Percentiles rank a stretch among this genome's conserved stretches.
These are phyloP conservation scores for Coffea humblotiana DNA, from an alignment of 305 asterid genomes.

Conservation along the genomic window DNA sequence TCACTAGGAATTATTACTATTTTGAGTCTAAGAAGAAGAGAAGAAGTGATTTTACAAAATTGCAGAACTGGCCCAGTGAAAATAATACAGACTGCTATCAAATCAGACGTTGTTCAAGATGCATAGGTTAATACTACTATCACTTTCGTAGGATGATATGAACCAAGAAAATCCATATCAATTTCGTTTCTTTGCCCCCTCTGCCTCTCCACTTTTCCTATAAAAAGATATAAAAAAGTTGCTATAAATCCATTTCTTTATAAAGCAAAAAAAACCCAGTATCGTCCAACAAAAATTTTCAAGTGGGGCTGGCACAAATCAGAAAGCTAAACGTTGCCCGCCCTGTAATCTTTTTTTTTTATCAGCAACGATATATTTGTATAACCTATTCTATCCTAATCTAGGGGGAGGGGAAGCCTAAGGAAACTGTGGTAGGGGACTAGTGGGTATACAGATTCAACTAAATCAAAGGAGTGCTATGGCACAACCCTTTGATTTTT, in stretches of 20 bases:
- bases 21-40: background rate
- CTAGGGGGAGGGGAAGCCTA: too few relatives aligned
- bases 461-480: too few relatives aligned
- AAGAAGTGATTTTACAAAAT: background rate
- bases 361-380: too few relatives aligned
- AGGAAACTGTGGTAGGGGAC: too few relatives aligned
- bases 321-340: background rate
- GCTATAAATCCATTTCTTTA: background rate
- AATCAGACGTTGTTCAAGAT: background rate
- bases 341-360: background rate
- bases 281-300: background rate
- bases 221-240: background rate
- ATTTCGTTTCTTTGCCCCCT: background rate
- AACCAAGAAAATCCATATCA: conserved; percentile 8
- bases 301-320: background rate
- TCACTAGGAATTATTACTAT: background rate
- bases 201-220: background rate
- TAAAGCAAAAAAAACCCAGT: background rate
- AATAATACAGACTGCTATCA: background rate
- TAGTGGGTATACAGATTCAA: too few relatives aligned
- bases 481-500: too few relatives aligned
- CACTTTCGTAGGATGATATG: conserved; percentile 16
- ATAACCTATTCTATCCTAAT: too few relatives aligned
- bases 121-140: background rate
- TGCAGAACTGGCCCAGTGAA: conserved; percentile 5